These are phyloP conservation scores for Capsella bursapastoris DNA, from an alignment of 345 rosid genomes.

Conservation along the genomic window DNA sequence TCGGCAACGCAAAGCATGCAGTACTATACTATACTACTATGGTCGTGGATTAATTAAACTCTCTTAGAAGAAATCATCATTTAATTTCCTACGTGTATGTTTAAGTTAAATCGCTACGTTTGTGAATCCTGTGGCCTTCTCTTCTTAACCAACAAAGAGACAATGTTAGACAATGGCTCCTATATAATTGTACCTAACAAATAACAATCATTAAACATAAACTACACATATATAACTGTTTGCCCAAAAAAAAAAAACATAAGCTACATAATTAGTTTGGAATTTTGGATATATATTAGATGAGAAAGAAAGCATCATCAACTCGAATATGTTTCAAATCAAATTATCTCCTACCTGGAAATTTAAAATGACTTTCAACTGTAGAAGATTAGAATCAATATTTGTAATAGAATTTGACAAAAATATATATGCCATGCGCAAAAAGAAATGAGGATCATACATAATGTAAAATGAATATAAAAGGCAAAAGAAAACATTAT, in stretches of 20 bases:
- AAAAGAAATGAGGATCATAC: constrained; percentile 31
- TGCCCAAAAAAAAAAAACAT: background rate
- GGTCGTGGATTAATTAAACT: background rate
- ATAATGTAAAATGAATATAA: constrained; percentile 37
- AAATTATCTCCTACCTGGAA: constrained; percentile 15
- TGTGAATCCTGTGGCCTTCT: background rate
- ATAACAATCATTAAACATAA: background rate
- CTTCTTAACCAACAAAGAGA: background rate
- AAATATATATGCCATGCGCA: constrained; percentile 30
- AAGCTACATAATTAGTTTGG: background rate
- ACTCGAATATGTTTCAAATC: constrained; percentile 33
- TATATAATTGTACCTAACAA: background rate
- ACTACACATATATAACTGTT: background rate
- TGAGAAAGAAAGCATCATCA: constrained; percentile 19
- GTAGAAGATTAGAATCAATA: constrained; percentile 25
- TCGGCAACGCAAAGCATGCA: too few species aligned
- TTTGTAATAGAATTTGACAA: constrained; percentile 31
- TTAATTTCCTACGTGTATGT: background rate
- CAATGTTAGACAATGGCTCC: background rate
- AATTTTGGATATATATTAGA: constrained; percentile 23
- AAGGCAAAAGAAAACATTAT: constrained; percentile 42
- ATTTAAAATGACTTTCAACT: constrained; percentile 23
- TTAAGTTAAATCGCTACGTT: background rate
- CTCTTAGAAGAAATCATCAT: too few species aligned
- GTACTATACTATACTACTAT: background rate